Base-by-base conservation (phyloP, 768 basidiomycete species). In the Chalciporus sphaerocephalus region DNA sequence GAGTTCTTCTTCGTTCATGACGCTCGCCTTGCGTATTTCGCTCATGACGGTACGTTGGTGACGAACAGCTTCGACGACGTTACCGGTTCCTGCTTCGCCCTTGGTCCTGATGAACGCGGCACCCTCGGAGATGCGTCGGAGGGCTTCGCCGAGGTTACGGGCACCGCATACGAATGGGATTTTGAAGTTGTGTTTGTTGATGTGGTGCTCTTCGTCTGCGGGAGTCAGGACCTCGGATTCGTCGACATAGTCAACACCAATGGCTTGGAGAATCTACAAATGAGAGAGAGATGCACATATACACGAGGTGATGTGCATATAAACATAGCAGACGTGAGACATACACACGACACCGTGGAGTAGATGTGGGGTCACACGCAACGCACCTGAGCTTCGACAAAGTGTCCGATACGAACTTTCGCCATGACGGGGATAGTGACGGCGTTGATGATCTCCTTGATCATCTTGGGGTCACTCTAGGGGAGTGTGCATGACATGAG, bases 71-170 rank as follows among this genome's bases (percentile, higher is more conserved):
- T 92, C 90, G 46, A 92, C 87, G 38, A 92, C 85, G 61, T 92
- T 92, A 33, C 90, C 90, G 0, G 90, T 92, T 16, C 90, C 90
- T 15, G 85, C 86, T 66, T 90, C 87, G 44, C 92, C 95, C 70
- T 98, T 99, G 47, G 95, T 97, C 55, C 96, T 92, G 69, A 99
- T 93, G 78, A 98, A 93, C 0, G 96, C 92, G 2, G 95, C 95
- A 37, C 96, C 96, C 66, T 99, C 96, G 18, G 89, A 90, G 57
- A 99, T 96, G 51, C 96, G 83, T 32, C 96, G 85, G 5, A 99
- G 76, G 4, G 96, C 96, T 68, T 98, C 94, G 43, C 96, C 96
- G 23, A 99, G 81, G 66, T 95, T 85, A 44, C 90, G 85, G 47
- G 92, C 90, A 46, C 96, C 96, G 56, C 94, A 98, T 3, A 99